Evolutionary conservation across 805 yeast species (phyloP).

Genomic region (Barnettozyma botsteinii): DNA sequence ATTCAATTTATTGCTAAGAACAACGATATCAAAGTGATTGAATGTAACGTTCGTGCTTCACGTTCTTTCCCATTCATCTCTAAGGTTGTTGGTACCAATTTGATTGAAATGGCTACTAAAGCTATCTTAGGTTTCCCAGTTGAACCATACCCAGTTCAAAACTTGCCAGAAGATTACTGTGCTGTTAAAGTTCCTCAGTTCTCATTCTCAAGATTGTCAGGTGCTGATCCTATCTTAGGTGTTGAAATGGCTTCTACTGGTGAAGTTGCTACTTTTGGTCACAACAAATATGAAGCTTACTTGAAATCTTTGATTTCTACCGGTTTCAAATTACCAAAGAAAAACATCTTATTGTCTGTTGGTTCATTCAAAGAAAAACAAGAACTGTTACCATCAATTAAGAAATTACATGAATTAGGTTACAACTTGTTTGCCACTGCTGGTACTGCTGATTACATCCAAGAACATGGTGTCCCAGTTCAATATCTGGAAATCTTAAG

Average conservation of each 20-base stretch:
- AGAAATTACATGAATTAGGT: conserved; percentile 75
- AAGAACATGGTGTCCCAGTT: conserved; percentile 91
- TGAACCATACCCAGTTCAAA: conserved; percentile 83
- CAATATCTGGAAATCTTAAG: conserved; percentile 86
- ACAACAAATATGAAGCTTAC: conserved; percentile 94
- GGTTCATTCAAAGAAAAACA: conserved; percentile 97
- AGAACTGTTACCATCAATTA: conserved; percentile 85
- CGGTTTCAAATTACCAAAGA: conserved; percentile 92
- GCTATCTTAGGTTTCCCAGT: conserved; percentile 88
- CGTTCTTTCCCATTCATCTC: conserved; percentile 98
- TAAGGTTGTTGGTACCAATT: conserved; percentile 92
- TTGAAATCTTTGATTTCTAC: conserved; percentile 90
- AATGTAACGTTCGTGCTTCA: conserved; percentile 98
- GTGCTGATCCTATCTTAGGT: conserved; percentile 97
- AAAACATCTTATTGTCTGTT: conserved; percentile 86
- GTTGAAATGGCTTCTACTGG: conserved; percentile 99
- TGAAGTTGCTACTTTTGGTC: conserved; percentile 97
- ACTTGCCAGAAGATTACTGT: conserved; percentile 88
- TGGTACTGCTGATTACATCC: conserved; percentile 97
- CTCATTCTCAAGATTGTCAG: conserved; percentile 93
- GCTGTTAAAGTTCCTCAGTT: conserved; percentile 97
- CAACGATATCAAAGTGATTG: conserved; percentile 94
- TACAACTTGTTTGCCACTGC: conserved; percentile 94
- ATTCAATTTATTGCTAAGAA: conserved; percentile 96
- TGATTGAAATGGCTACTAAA: conserved; percentile 95